phyloP scores from a whole-genome alignment of 306 rosid species.

The Castanea sativa region DNA sequence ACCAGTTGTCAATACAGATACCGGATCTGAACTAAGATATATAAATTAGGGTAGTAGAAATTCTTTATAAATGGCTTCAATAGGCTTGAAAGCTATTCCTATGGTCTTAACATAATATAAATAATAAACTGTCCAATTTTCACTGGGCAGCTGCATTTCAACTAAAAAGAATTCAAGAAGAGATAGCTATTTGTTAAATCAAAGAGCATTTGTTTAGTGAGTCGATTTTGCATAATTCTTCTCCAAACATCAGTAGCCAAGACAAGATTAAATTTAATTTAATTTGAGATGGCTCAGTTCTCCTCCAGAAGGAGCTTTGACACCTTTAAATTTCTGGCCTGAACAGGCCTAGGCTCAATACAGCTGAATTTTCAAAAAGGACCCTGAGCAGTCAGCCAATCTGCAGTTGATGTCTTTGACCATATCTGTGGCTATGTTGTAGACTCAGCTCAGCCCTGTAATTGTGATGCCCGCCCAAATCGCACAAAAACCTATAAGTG shows the following conservation, averaged over 20 bases:
- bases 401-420: not conserved
- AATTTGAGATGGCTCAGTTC: not conserved
- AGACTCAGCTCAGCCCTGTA: not conserved
- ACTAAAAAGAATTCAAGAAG: not conserved
- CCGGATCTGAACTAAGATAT: not conserved
- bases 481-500: not conserved
- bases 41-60: not conserved
- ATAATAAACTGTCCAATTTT: not conserved
- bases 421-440: not conserved
- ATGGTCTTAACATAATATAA: not conserved
- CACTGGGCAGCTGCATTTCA: not conserved
- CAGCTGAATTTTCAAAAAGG: not conserved
- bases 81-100: not conserved
- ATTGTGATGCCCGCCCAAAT: not conserved
- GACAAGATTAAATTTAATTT: not conserved
- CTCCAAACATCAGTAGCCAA: not conserved
- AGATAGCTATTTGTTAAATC: not conserved
- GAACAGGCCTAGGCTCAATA: not conserved
- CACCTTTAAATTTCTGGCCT: not conserved
- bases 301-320: not conserved
- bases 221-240: not conserved
- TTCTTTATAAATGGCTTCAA: conserved; percentile 1
- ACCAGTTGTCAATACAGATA: conserved; percentile 19
- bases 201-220: not conserved
- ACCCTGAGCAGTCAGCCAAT: not conserved